phyloP scores from a whole-genome alignment of 1,139 yeast genomes.

The Protomyces inouyei region DNA sequence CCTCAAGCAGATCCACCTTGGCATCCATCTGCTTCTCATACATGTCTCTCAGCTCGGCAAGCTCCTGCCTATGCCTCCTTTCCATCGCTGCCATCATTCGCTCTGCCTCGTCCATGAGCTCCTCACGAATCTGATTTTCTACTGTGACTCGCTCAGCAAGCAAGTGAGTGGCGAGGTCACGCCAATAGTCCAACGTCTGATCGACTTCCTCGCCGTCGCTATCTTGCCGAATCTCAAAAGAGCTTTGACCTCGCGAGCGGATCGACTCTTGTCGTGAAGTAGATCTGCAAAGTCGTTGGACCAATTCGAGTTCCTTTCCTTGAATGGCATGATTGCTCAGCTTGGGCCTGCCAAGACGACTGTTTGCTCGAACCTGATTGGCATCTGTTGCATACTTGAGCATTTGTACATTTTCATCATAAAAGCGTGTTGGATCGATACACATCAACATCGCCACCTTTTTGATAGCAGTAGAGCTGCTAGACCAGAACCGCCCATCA shows the following conservation, averaged over 20 bases:
- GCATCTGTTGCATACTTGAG: slow-evolving; percentile 44
- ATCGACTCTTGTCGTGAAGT: not conserved
- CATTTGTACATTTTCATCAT: slow-evolving; percentile 53
- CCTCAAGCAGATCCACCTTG: not conserved
- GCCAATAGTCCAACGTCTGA: not conserved
- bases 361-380: not conserved
- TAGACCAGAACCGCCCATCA: not conserved
- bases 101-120: not conserved
- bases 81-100: not conserved
- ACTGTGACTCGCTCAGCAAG: not conserved
- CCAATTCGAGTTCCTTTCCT: not conserved
- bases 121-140: not conserved
- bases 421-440: slow-evolving; percentile 59
- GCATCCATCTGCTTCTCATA: not conserved
- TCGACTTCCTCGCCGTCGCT: not conserved
- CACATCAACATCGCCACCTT: slow-evolving; percentile 48
- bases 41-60: not conserved
- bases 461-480: slow-evolving; percentile 40
- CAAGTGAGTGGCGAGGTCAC: not conserved
- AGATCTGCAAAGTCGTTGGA: not conserved
- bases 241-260: not conserved
- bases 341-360: not conserved
- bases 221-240: not conserved
- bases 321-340: not conserved
- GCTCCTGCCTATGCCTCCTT: not conserved